Evolutionary conservation across 2,329 filamentous ascomycete species (phyloP), one percentile per base, ranked within the genome.

Genomic region (Diaporthe citriasiana): DNA sequence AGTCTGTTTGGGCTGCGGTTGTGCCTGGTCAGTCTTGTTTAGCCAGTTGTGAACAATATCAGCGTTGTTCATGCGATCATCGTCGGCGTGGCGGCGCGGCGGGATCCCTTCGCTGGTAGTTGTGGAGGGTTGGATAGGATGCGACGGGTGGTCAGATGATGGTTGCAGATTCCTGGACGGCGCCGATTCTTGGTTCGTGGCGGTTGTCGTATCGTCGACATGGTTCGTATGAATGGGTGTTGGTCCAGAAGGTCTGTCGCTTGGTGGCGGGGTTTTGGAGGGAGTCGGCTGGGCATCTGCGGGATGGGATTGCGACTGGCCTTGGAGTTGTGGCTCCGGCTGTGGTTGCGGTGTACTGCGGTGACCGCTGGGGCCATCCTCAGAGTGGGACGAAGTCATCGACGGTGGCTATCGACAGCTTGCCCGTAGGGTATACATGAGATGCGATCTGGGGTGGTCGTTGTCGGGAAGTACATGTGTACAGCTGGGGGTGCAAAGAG

Each of bases 371-470:
- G 71, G 66, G 74, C 72, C 74, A 40, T 71, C 65, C 40, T 71
- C 57, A 59, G 73, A 45, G 47, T 71, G 57, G 51, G 74, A 71
- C 72, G 74, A 75, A 71, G 72, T 73, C 74, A 75, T 75, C 66
- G 74, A 72, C 63, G 65, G 56, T 51, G 59, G 33, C 71, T 66
- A 73, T 33, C n/a, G 65, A 60, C 66, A 71, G 65, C 72, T 70
- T 68, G 65, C 56, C 47, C 72, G 72, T 71, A 40, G 63, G 51
- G 40, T 53, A 70, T 70, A 60, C 63, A 68, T 70, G 60, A 59
- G 72, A 68, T 50, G 51, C 42, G 51, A 55, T 50, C 13, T 10
- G 40, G 72, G 53, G 38, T 55, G 56, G 30, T 33, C n/a, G 70
- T 50, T 33, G 35, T 42, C n/a, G 47, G 42, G 35, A 47, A 40